Conservation (phyloP, 352 stramenopile genomes). For the Pythium rhizo-oryzae region DNA sequence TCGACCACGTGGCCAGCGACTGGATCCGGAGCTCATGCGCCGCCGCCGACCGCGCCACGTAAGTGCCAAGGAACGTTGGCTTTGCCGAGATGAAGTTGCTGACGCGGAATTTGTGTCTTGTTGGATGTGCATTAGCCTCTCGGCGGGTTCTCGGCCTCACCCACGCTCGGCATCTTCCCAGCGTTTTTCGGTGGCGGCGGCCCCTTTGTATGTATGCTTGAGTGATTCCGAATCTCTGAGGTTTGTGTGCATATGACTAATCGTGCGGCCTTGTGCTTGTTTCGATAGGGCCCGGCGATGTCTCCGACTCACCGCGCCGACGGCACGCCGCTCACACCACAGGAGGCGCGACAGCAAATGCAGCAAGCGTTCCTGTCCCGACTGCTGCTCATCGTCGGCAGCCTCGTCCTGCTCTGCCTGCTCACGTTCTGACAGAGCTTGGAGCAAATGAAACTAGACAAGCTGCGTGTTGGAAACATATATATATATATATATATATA, state of each 20-base stretch:
- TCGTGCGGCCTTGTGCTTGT: background rate
- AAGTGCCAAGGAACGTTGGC: background rate
- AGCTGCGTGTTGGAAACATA: background rate
- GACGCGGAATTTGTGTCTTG: background rate
- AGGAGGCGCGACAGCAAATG: slow-evolving; percentile 64
- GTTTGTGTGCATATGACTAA: background rate
- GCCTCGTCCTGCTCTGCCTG: slow-evolving; percentile 71
- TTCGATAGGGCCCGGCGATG: slow-evolving; percentile 38
- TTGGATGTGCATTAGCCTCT: background rate
- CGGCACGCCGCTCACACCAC: slow-evolving; percentile 48
- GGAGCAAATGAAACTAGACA: no score
- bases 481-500: no score
- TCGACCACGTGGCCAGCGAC: slow-evolving; percentile 63
- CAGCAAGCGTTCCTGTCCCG: slow-evolving; percentile 77
- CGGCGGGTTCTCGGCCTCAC: slow-evolving; percentile 50
- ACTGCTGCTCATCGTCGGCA: slow-evolving; percentile 69
- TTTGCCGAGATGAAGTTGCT: background rate
- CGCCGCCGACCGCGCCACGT: slow-evolving; percentile 53
- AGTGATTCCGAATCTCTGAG: background rate
- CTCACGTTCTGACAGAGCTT: slow-evolving; percentile 51
- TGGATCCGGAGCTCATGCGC: slow-evolving; percentile 61
- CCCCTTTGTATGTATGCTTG: slow-evolving; percentile 47
- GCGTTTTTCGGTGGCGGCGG: slow-evolving; percentile 64
- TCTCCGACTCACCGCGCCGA: slow-evolving; percentile 46
- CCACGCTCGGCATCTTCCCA: slow-evolving; percentile 84